Evolutionary conservation across 1,284 basidiomycete species (phyloP).

Genomic region (Sanghuangporus weigelae): DNA sequence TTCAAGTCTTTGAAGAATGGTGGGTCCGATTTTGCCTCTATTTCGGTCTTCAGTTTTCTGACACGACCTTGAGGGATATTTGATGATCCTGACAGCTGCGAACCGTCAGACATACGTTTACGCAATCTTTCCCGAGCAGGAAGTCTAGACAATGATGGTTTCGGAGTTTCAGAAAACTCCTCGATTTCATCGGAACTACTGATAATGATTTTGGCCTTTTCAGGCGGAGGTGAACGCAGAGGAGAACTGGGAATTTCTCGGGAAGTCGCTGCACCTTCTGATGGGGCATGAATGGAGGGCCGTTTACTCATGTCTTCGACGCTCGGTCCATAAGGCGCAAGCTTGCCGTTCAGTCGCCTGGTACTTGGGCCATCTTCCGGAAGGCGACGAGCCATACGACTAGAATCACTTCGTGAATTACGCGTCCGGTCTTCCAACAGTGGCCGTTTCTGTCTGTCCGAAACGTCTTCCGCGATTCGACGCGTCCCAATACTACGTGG

Average conservation of each 20-base stretch:
- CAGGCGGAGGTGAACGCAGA: neutral
- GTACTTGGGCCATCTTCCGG: constrained; percentile 1
- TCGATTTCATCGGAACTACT: constrained; percentile 3
- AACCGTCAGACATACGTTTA: neutral
- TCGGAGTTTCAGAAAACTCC: neutral
- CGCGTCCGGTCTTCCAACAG: too few relatives aligned
- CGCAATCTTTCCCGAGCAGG: neutral
- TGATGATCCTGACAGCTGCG: neutral
- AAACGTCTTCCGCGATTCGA: neutral
- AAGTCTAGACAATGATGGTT: neutral
- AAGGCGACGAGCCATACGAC: neutral
- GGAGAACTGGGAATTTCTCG: neutral
- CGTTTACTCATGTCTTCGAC: too few relatives aligned
- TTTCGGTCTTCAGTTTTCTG: neutral
- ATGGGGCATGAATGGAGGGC: neutral
- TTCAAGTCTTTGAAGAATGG: neutral
- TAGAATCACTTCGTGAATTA: too few relatives aligned
- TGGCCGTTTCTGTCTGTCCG: too few relatives aligned
- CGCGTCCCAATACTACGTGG: neutral
- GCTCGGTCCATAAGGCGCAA: neutral
- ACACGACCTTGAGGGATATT: neutral
- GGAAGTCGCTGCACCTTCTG: neutral
- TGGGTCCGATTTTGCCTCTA: neutral
- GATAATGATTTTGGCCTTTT: neutral
- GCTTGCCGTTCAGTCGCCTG: neutral